Percentiles rank a stretch among this genome's conserved stretches.
phyloP scores from a whole-genome alignment of 148 eudicot species.

The Rhododendron ferrugineum region DNA sequence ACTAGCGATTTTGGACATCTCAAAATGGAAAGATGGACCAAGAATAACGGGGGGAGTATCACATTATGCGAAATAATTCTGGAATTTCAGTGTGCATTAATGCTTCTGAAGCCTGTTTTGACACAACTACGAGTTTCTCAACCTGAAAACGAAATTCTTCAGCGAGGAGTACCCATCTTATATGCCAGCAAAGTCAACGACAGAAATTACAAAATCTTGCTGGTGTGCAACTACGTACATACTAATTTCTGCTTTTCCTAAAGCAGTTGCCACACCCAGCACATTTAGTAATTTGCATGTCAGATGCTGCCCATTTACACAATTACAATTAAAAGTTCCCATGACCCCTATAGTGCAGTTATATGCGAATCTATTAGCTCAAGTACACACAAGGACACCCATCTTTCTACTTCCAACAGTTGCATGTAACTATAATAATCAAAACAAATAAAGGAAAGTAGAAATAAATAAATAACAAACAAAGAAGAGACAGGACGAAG shows the following conservation, averaged over 20 bases:
- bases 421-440: background rate
- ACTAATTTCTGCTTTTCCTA: background rate
- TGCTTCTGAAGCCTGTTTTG: background rate
- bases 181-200: background rate
- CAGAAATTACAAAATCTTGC: background rate
- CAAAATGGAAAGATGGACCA: background rate
- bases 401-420: background rate
- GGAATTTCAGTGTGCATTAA: background rate
- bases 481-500: slow-evolving; percentile 4
- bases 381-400: background rate
- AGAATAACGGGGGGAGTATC: background rate
- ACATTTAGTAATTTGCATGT: background rate
- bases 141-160: background rate
- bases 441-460: background rate
- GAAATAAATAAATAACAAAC: background rate
- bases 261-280: background rate
- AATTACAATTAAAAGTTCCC: background rate
- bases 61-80: background rate
- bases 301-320: background rate
- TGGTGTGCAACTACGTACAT: background rate
- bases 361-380: background rate
- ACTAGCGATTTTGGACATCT: background rate
- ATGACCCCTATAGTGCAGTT: background rate
- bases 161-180: background rate
- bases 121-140: background rate